phyloP scores from a whole-genome alignment of 495 filamentous ascomycete species.

The Pyrenula massariospora region DNA sequence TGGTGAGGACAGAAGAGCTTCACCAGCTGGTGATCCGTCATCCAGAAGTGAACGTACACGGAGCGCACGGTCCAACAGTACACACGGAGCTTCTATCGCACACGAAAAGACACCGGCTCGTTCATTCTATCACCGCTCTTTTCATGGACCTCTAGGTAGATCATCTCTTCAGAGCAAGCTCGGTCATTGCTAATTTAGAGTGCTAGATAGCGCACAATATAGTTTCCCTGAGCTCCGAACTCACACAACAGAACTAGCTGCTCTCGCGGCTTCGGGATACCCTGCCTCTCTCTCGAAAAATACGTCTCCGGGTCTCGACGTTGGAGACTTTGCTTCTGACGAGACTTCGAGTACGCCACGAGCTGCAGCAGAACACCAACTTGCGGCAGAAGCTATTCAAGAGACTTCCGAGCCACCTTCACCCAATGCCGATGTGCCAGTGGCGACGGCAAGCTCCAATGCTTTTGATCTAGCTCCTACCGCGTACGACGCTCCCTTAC shows the following conservation, averaged over 20 bases:
- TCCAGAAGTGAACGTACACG: background rate
- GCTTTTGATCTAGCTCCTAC: constrained; percentile 12
- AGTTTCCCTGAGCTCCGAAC: constrained; percentile 69
- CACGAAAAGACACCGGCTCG: background rate
- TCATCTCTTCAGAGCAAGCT: background rate
- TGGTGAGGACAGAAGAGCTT: background rate
- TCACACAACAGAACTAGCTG: constrained; percentile 83
- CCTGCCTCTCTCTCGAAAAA: background rate
- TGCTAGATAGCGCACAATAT: constrained; percentile 57
- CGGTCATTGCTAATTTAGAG: constrained; percentile 21
- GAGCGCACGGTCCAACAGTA: background rate
- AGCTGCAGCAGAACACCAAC: background rate
- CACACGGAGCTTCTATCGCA: background rate
- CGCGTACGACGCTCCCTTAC: background rate
- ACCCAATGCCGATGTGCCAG: constrained; percentile 9
- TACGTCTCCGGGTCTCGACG: background rate
- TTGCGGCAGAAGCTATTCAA: constrained; percentile 25
- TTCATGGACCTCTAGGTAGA: background rate
- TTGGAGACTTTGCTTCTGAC: background rate
- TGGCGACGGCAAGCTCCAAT: background rate
- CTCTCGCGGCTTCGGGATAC: constrained; percentile 54
- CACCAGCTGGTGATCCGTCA: background rate
- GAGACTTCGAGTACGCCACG: background rate
- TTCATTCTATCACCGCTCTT: background rate
- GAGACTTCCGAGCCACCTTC: constrained; percentile 53